These are phyloP conservation scores for Coemansia sp. DNA, from an alignment of 371 early-diverging fungal species.

Conservation along the genomic window DNA sequence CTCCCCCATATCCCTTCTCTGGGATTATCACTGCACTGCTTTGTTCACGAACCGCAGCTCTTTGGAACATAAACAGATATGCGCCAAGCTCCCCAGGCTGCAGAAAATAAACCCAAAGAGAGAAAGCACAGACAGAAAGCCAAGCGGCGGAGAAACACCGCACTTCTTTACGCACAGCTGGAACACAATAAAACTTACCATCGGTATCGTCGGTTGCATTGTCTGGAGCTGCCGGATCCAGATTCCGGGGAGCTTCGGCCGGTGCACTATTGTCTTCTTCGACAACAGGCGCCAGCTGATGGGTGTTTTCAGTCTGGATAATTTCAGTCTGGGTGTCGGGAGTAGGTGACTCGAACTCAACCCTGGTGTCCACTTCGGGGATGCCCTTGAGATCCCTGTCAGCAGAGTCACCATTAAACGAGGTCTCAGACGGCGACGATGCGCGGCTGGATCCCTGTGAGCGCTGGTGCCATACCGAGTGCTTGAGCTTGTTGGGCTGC, in stretches of 20 bases:
- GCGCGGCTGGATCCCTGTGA: conserved; percentile 39
- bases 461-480: conserved; percentile 39
- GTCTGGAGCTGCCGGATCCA: conserved; percentile 18
- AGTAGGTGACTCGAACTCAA: conserved; percentile 8
- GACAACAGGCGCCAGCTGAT: not conserved
- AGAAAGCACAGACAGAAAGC: not conserved
- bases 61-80: not conserved
- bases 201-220: conserved; percentile 2
- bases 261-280: conserved; percentile 5
- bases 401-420: conserved; percentile 9
- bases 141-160: not conserved
- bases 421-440: conserved; percentile 21
- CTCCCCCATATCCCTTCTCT: not conserved
- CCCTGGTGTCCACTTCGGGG: conserved; percentile 18
- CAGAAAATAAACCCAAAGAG: not conserved
- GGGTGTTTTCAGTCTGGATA: conserved; percentile 8
- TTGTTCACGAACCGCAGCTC: not conserved
- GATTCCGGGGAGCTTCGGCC: conserved; percentile 14
- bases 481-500: conserved; percentile 35
- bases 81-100: not conserved
- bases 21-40: not conserved
- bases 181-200: conserved; percentile 3
- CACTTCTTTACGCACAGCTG: not conserved
- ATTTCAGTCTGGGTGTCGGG: conserved; percentile 11
- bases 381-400: not conserved